Evolutionary conservation across 108 stramenopile species (phyloP).

Genomic region (Licmophora abbreviata): DNA sequence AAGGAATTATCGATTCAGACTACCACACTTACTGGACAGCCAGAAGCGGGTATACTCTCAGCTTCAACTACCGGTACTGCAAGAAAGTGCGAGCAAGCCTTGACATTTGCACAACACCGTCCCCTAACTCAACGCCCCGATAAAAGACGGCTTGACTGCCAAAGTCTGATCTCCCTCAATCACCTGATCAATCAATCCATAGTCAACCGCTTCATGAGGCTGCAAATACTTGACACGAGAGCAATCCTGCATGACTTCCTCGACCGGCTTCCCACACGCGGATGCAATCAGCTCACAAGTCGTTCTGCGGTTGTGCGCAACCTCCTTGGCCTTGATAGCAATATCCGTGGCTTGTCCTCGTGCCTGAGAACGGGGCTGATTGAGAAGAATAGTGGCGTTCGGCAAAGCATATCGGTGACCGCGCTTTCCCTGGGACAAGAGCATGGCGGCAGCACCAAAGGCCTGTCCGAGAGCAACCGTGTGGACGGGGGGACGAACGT

Average conservation of each 20-base stretch:
- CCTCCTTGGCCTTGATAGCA: slow-evolving; percentile 93
- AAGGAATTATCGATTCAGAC: no score
- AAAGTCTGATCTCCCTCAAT: slow-evolving; percentile 58
- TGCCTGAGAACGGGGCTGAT: slow-evolving; percentile 89
- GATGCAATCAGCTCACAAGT: slow-evolving; percentile 87
- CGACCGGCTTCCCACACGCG: slow-evolving; percentile 85
- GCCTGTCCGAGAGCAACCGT: slow-evolving; percentile 97
- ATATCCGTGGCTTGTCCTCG: slow-evolving; percentile 95
- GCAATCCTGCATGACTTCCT: slow-evolving; percentile 84
- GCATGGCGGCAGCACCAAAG: slow-evolving; percentile 94
- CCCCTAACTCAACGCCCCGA: slow-evolving; percentile 4
- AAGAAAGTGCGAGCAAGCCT: background rate
- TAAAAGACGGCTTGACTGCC: slow-evolving; percentile 71
- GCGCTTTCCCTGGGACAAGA: slow-evolving; percentile 86
- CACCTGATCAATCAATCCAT: slow-evolving; percentile 94
- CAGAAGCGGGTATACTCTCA: no score
- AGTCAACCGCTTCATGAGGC: slow-evolving; percentile 94
- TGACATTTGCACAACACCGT: background rate
- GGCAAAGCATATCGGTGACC: slow-evolving; percentile 91
- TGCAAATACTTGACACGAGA: slow-evolving; percentile 91
- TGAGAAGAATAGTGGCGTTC: slow-evolving; percentile 92
- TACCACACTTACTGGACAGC: no score
- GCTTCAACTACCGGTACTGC: no score
- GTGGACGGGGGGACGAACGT: slow-evolving; percentile 92
- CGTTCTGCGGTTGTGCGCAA: slow-evolving; percentile 77